Evolutionary conservation across 108 stramenopile species (phyloP).

Genomic region (Discostella stelligeroides): DNA sequence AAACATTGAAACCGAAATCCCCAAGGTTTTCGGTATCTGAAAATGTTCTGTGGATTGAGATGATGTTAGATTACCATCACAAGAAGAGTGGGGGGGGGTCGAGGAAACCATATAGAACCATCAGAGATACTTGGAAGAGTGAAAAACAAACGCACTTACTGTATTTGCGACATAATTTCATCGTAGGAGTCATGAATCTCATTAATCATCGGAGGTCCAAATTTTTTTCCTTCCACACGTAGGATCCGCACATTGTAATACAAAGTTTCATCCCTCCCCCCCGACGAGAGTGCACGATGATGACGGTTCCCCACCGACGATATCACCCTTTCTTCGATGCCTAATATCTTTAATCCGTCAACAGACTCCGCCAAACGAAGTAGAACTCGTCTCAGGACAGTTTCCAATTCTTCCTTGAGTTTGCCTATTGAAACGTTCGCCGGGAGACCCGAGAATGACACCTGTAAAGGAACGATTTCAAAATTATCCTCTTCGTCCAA

Average conservation of each 20-base stretch:
- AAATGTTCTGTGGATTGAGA: constrained; percentile 2
- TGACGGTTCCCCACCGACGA: too few species aligned
- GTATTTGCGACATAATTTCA: constrained; percentile 18
- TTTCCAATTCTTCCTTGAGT: constrained; percentile 6
- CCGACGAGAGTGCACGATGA: too few species aligned
- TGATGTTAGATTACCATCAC: neutral
- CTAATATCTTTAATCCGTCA: neutral
- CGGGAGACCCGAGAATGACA: constrained; percentile 19
- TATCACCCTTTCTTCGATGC: constrained; percentile 2
- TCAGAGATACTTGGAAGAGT: too few species aligned
- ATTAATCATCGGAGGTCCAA: constrained; percentile 29
- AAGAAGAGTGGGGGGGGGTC: neutral
- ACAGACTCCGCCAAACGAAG: constrained; percentile 2
- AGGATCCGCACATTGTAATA: constrained; percentile 34
- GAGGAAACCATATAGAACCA: neutral
- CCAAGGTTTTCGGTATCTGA: neutral
- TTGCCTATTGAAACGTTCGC: constrained; percentile 1
- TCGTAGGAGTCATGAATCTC: constrained; percentile 22
- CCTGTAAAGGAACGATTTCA: constrained; percentile 19
- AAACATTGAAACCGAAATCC: constrained; percentile 16
- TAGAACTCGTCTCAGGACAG: neutral
- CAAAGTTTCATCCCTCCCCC: neutral
- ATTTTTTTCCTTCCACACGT: constrained; percentile 9
- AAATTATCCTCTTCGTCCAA: neutral
- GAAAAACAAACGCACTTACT: neutral